Evolutionary conservation across 768 basidiomycete genomes (phyloP).

Genomic region (Multifurca ochricompacta): DNA sequence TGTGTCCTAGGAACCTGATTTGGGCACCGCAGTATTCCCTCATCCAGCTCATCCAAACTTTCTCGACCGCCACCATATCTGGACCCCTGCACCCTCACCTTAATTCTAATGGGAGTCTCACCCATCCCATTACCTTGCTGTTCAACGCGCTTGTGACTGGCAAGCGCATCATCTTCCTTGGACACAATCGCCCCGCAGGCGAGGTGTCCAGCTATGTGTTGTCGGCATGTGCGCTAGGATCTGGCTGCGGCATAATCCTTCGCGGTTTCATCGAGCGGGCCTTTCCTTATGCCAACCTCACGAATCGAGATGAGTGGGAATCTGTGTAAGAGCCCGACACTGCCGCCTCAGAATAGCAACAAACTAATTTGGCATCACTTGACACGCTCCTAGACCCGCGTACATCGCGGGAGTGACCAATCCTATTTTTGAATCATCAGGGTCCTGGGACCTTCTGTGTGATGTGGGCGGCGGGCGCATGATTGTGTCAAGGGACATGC

Average conservation of each 20-base stretch:
- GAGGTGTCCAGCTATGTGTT: conserved; percentile 88
- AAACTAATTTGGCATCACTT: neutral
- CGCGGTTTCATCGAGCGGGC: conserved; percentile 85
- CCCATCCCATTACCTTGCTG: conserved; percentile 90
- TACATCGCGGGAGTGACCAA: conserved; percentile 98
- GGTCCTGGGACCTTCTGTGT: conserved; percentile 89
- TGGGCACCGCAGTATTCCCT: conserved; percentile 66
- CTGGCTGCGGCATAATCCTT: conserved; percentile 79
- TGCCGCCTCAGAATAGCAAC: neutral
- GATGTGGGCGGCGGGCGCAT: conserved; percentile 85
- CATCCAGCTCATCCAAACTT: conserved; percentile 82
- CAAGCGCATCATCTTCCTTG: conserved; percentile 94
- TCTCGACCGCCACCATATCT: conserved; percentile 55
- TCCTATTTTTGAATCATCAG: conserved; percentile 85
- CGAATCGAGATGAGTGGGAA: conserved; percentile 84
- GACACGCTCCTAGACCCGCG: conserved; percentile 53
- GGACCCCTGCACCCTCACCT: conserved; percentile 87
- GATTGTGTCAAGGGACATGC: conserved; percentile 81
- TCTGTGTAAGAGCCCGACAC: conserved; percentile 51
- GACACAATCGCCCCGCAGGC: conserved; percentile 82
- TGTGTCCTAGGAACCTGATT: neutral
- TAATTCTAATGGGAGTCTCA: conserved; percentile 83
- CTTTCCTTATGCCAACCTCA: conserved; percentile 92
- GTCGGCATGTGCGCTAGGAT: conserved; percentile 88
- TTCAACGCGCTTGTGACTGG: conserved; percentile 95